A percentile compares a stretch with the other conserved stretches of the same genome.
phyloP scores from a whole-genome alignment of 176 grass and related monocot species.

The Avena insularis region DNA sequence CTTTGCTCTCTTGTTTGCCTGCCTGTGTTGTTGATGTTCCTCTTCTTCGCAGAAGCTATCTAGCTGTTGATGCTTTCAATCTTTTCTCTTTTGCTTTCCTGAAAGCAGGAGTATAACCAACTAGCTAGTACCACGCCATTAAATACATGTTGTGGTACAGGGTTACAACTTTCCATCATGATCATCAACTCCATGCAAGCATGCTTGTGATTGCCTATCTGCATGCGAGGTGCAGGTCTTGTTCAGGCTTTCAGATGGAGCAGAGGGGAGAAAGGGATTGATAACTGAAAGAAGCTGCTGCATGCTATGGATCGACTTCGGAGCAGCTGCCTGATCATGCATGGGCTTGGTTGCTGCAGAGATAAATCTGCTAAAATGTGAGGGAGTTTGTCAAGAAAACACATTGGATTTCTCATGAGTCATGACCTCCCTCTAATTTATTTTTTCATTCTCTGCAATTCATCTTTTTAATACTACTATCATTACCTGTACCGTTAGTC shows the following conservation, averaged over 20 bases:
- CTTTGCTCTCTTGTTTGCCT: neutral
- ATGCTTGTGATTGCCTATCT: slow-evolving; percentile 17
- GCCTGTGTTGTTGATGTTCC: neutral
- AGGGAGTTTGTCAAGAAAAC: neutral
- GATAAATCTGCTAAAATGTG: slow-evolving; percentile 23
- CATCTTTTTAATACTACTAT: neutral
- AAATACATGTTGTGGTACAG: neutral
- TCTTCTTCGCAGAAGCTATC: slow-evolving; percentile 7
- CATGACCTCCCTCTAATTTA: too few relatives aligned
- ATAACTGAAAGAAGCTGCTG: slow-evolving; percentile 23
- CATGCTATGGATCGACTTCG: neutral
- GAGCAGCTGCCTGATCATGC: neutral
- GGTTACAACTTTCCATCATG: slow-evolving; percentile 13
- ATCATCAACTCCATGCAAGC: slow-evolving; percentile 6
- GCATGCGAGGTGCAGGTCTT: neutral
- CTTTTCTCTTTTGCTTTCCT: slow-evolving; percentile 29
- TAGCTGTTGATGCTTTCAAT: slow-evolving; percentile 22
- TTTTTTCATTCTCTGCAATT: neutral
- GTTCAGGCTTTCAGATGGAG: slow-evolving; percentile 10
- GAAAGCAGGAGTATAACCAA: slow-evolving; percentile 47
- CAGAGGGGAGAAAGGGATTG: neutral
- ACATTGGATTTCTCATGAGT: slow-evolving; percentile 34
- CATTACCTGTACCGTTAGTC: neutral
- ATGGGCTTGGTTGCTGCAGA: slow-evolving; percentile 30
- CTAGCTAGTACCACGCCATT: neutral